phyloP scores from a whole-genome alignment of 257 asterid genomes.

The Eucommia ulmoides region DNA sequence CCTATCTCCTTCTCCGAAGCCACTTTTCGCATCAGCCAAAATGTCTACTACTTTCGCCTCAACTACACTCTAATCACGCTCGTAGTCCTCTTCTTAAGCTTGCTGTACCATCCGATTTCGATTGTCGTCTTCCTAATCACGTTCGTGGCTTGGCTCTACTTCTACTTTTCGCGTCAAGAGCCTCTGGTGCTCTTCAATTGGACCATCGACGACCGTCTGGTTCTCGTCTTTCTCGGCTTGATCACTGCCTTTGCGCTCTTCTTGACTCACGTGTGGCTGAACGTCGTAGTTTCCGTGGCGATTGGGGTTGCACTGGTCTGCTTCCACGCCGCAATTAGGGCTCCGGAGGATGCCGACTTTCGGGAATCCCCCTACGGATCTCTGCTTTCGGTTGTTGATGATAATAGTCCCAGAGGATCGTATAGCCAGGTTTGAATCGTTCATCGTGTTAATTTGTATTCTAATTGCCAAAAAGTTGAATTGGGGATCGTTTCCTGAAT shows the following conservation, averaged over 20 bases:
- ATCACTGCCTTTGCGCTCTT: constrained; percentile 42
- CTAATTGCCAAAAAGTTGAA: too few species aligned
- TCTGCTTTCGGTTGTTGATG: constrained; percentile 61
- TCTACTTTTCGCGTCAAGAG: constrained; percentile 29
- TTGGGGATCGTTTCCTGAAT: too few species aligned
- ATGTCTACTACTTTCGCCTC: constrained; percentile 56
- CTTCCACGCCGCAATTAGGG: constrained; percentile 64
- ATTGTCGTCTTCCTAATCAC: constrained; percentile 54
- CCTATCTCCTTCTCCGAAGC: constrained; percentile 82
- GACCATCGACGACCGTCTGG: constrained; percentile 40
- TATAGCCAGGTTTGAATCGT: too few species aligned
- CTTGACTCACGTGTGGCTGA: constrained; percentile 54
- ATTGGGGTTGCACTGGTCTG: constrained; percentile 39
- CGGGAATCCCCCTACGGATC: constrained; percentile 81
- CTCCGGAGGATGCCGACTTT: constrained; percentile 50
- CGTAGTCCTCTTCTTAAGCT: constrained; percentile 44
- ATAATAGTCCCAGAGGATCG: constrained; percentile 76
- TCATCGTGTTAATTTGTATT: too few species aligned
- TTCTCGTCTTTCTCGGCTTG: constrained; percentile 35
- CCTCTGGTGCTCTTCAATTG: constrained; percentile 40
- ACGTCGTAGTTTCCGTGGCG: constrained; percentile 27
- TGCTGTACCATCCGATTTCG: constrained; percentile 53
- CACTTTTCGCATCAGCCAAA: constrained; percentile 54
- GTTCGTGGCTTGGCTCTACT: constrained; percentile 30
- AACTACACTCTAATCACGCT: constrained; percentile 51